phyloP scores from a whole-genome alignment of 192 early-diverging fungal genomes.

The Linnemannia zychae region DNA sequence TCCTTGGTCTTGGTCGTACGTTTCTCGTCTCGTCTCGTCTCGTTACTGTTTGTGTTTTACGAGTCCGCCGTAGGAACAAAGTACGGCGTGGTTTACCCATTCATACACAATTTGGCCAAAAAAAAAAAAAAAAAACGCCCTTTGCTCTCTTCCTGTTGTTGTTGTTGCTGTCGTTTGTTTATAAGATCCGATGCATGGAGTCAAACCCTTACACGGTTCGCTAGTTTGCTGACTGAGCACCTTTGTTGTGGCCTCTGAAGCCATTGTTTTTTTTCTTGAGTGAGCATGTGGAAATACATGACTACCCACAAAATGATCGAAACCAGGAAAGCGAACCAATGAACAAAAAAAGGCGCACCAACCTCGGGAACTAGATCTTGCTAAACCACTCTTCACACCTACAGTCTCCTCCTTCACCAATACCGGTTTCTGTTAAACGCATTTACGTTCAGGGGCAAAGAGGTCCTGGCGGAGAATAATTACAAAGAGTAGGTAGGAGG shows the following conservation, averaged over 20 bases:
- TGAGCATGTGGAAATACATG: not conserved
- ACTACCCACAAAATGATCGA: not conserved
- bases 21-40: no score
- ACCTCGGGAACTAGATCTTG: not conserved
- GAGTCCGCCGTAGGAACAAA: slow-evolving; percentile 5
- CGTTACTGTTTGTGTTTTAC: not conserved
- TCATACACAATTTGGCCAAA: no score
- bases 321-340: not conserved
- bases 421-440: not conserved
- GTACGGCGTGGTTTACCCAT: not conserved
- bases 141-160: no score
- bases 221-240: not conserved
- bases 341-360: not conserved
- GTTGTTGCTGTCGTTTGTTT: not conserved
- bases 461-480: not conserved
- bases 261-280: not conserved
- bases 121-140: no score
- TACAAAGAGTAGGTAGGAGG: not conserved
- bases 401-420: no score
- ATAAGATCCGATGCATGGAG: not conserved
- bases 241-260: not conserved
- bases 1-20: not conserved
- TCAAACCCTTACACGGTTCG: not conserved
- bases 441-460: not conserved
- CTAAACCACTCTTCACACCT: not conserved